Evolutionary conservation across 257 asterid genomes (phyloP).

Genomic region (Buddleja alternifolia): DNA sequence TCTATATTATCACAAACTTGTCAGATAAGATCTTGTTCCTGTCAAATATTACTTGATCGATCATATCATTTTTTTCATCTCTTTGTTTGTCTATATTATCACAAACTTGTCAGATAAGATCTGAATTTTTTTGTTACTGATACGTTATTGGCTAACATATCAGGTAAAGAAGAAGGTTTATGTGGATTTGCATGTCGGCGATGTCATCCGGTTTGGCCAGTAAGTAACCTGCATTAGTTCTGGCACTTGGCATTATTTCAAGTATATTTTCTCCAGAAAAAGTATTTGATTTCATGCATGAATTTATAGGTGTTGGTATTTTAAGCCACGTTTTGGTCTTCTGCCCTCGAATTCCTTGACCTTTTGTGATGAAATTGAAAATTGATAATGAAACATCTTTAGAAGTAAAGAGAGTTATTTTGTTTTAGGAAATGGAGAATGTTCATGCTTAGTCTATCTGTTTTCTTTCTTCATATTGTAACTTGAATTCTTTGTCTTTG

Average conservation of each 20-base stretch:
- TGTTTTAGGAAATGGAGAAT: slow-evolving; percentile 19
- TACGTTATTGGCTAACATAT: slow-evolving; percentile 25
- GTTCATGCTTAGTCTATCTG: slow-evolving; percentile 6
- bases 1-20: slow-evolving; percentile 22
- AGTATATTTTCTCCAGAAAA: background rate
- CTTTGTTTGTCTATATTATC: slow-evolving; percentile 20
- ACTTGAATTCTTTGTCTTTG: slow-evolving; percentile 20
- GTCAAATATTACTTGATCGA: slow-evolving; percentile 4
- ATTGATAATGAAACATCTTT: background rate
- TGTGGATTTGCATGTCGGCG: slow-evolving; percentile 91
- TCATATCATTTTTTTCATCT: background rate
- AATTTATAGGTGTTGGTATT: slow-evolving; percentile 1
- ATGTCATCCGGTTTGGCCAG: slow-evolving; percentile 95
- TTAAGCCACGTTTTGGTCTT: slow-evolving; percentile 3
- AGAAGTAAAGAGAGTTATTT: slow-evolving; percentile 5
- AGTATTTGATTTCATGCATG: slow-evolving; percentile 3
- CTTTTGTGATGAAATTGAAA: slow-evolving; percentile 9
- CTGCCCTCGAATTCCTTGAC: slow-evolving; percentile 8
- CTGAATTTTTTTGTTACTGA: slow-evolving; percentile 23
- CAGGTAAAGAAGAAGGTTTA: slow-evolving; percentile 81
- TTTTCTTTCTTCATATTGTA: slow-evolving; percentile 12
- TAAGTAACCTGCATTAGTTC: slow-evolving; percentile 47
- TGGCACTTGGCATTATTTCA: slow-evolving; percentile 16
- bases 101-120: slow-evolving; percentile 17
- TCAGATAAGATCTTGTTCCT: too few species aligned